Evolutionary conservation across 768 basidiomycete genomes (phyloP).

Genomic region (Lyophyllum semitale): DNA sequence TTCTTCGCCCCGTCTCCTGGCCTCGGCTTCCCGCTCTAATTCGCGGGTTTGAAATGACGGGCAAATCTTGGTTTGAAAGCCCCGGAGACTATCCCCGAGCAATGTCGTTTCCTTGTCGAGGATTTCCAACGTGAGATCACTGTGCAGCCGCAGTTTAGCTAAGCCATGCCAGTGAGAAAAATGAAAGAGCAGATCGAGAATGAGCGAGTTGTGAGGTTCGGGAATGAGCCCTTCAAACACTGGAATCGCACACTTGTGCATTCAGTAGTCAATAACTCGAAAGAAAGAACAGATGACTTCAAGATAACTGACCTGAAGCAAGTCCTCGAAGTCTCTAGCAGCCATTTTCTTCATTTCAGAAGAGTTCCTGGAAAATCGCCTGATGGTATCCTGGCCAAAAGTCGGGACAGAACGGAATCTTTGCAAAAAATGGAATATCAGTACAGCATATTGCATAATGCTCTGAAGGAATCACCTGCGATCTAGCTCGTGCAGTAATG

Average conservation of each 20-base stretch:
- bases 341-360: constrained; percentile 23
- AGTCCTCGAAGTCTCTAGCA: constrained; percentile 30
- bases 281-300: neutral
- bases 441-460: neutral
- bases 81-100: constrained; percentile 23
- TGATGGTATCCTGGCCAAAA: constrained; percentile 21
- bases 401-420: constrained; percentile 3
- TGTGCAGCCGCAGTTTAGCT: constrained; percentile 14
- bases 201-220: constrained; percentile 14
- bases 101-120: constrained; percentile 17
- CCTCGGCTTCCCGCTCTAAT: neutral
- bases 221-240: constrained; percentile 8
- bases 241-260: constrained; percentile 8
- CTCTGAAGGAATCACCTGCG: neutral
- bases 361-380: constrained; percentile 22
- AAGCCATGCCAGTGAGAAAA: constrained; percentile 32
- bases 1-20: neutral
- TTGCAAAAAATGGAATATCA: neutral
- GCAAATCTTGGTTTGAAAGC: constrained; percentile 16
- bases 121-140: constrained; percentile 1
- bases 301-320: constrained; percentile 26
- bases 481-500: neutral
- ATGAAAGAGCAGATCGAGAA: constrained; percentile 27
- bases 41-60: neutral
- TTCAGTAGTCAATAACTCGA: neutral